Conservation (phyloP, 2,329 filamentous ascomycete genomes). For the Elsinoe necatrix region DNA sequence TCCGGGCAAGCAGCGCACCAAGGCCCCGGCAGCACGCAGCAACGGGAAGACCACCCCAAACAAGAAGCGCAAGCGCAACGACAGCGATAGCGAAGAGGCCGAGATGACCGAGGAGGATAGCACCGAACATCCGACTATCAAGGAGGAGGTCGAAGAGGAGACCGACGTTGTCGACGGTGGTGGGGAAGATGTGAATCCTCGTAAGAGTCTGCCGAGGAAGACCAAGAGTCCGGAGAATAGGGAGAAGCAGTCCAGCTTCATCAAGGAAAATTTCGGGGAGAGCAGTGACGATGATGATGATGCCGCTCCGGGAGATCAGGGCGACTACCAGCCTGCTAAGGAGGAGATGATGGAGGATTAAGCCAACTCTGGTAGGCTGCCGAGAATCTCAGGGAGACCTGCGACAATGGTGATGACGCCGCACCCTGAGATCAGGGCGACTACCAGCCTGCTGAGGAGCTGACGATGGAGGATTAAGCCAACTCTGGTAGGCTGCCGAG, state of each 20-base stretch:
- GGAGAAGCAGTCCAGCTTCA: not conserved
- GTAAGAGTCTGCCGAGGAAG: not conserved
- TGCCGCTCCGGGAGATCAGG: not conserved
- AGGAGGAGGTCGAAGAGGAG: not conserved
- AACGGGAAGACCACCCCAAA: not conserved
- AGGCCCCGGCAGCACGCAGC: not conserved
- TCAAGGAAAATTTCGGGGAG: not conserved
- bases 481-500: not conserved
- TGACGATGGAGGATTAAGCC: not conserved
- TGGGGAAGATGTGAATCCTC: not conserved
- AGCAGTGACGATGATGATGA: slow-evolving; percentile 1
- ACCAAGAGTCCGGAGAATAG: slow-evolving; percentile 13
- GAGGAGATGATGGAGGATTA: not conserved
- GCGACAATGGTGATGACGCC: not conserved
- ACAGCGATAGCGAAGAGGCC: not conserved
- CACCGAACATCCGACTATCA: not conserved
- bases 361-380: not conserved
- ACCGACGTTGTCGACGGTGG: not conserved
- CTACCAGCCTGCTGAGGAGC: not conserved
- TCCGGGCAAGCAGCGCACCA: not conserved
- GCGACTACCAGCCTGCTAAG: not conserved
- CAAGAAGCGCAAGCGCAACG: not conserved
- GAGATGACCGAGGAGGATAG: not conserved
- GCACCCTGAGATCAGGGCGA: not conserved
- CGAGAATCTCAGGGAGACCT: not conserved